phyloP scores from a whole-genome alignment of 2,329 filamentous ascomycete species.

The Escovopsis sp. region DNA sequence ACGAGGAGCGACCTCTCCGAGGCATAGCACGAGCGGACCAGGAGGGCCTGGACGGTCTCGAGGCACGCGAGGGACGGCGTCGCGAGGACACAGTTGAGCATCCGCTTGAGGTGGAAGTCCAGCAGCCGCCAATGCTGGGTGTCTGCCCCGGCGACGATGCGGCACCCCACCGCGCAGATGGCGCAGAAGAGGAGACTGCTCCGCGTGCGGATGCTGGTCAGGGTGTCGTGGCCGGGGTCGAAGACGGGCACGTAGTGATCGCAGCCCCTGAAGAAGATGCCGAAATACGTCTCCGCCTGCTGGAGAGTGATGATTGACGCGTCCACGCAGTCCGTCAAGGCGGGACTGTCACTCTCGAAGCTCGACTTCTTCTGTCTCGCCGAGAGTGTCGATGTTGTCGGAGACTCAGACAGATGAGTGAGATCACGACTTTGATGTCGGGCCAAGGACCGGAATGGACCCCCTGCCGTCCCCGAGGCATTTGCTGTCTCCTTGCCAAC shows the following conservation, averaged over 20 bases:
- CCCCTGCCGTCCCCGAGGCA: too few relatives aligned
- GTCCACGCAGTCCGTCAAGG: constrained; percentile 10
- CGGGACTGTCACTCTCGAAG: constrained; percentile 5
- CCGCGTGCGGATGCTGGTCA: constrained; percentile 28
- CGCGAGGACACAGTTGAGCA: constrained; percentile 24
- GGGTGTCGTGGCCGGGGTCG: constrained; percentile 23
- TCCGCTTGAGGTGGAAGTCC: constrained; percentile 26
- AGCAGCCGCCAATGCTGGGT: constrained; percentile 27
- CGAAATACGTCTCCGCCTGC: constrained; percentile 11
- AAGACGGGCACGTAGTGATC: constrained; percentile 15
- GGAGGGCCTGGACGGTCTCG: constrained; percentile 36
- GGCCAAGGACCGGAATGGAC: too few relatives aligned
- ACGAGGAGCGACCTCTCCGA: constrained; percentile 35
- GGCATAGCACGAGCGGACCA: constrained; percentile 36
- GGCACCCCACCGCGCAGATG: constrained; percentile 37
- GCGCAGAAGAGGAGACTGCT: constrained; percentile 36
- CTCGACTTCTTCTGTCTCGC: constrained; percentile 5
- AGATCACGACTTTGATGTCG: too few relatives aligned
- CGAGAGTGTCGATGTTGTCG: background rate
- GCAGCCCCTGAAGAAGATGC: constrained; percentile 14
- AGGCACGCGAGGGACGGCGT: constrained; percentile 17
- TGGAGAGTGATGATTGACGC: constrained; percentile 10
- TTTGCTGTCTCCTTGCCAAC: too few relatives aligned
- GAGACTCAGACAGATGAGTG: background rate
- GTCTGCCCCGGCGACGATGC: constrained; percentile 24